phyloP scores from a whole-genome alignment of 139 green algal genomes.

The Picochlorum sp. region DNA sequence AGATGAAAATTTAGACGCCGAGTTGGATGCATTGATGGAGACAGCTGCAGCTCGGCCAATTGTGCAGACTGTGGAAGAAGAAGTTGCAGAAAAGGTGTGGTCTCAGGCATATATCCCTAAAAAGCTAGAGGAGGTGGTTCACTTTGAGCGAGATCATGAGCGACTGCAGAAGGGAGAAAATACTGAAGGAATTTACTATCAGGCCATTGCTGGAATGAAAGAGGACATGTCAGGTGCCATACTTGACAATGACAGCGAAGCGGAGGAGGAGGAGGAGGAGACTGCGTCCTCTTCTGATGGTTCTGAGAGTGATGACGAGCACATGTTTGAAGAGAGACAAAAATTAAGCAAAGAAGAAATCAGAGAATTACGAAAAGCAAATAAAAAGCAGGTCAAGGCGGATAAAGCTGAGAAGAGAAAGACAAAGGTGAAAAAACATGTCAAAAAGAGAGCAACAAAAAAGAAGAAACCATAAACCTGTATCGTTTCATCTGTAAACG shows the following conservation, averaged over 20 bases:
- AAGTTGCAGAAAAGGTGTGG: slow-evolving; percentile 36
- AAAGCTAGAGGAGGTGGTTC: slow-evolving; percentile 74
- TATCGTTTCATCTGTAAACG: not conserved
- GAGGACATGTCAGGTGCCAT: slow-evolving; percentile 68
- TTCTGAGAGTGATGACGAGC: slow-evolving; percentile 16
- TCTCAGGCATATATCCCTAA: slow-evolving; percentile 88
- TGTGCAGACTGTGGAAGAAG: slow-evolving; percentile 21
- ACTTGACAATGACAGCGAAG: not conserved
- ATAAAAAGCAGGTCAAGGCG: slow-evolving; percentile 80
- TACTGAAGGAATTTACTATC: slow-evolving; percentile 92
- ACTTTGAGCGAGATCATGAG: slow-evolving; percentile 81
- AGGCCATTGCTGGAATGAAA: slow-evolving; percentile 71
- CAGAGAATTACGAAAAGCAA: slow-evolving; percentile 46
- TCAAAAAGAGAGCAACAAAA: slow-evolving; percentile 76
- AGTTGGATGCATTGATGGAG: slow-evolving; percentile 67
- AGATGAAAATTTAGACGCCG: slow-evolving; percentile 56
- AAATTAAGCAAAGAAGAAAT: slow-evolving; percentile 45
- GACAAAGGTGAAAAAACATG: slow-evolving; percentile 84
- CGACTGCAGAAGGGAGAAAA: slow-evolving; percentile 40
- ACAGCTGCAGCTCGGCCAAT: slow-evolving; percentile 27
- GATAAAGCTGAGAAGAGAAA: slow-evolving; percentile 79
- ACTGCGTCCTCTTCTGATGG: slow-evolving; percentile 12
- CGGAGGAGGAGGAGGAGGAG: slow-evolving; percentile 13
- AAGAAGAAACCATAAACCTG: slow-evolving; percentile 46
- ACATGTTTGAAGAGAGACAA: slow-evolving; percentile 26